phyloP scores from a whole-genome alignment of 139 green algal species.

The Auxenochlorella pyrenoidosa region DNA sequence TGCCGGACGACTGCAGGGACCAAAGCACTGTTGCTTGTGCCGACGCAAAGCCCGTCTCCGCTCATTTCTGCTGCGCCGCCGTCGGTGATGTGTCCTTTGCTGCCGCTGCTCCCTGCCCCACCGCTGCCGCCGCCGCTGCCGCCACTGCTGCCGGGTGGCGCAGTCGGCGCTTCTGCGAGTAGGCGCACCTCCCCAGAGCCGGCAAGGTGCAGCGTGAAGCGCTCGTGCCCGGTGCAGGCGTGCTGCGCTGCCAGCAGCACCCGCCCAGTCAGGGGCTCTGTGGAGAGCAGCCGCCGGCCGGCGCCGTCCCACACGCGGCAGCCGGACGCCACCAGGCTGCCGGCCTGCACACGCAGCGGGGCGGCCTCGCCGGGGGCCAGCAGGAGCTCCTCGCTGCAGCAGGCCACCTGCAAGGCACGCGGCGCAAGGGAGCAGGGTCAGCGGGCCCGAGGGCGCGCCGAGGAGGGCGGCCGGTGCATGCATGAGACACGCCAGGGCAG shows the following conservation, averaged over 20 bases:
- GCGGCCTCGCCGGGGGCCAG: constrained; percentile 1
- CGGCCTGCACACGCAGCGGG: neutral
- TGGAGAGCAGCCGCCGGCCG: constrained; percentile 1
- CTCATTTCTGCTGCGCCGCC: neutral
- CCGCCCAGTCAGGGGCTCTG: constrained; percentile 13
- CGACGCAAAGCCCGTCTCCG: neutral
- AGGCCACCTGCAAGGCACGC: constrained; percentile 27
- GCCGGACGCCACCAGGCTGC: neutral
- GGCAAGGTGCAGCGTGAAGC: constrained; percentile 26
- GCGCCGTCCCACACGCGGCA: neutral
- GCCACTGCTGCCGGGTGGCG: neutral
- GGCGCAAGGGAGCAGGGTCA: too few species aligned
- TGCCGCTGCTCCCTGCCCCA: neutral
- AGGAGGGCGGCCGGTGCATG: too few species aligned
- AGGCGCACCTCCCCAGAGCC: neutral
- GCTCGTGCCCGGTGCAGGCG: constrained; percentile 7
- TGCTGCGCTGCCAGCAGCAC: constrained; percentile 20
- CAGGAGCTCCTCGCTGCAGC: constrained; percentile 48
- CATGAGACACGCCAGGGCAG: too few species aligned
- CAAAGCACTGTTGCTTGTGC: neutral
- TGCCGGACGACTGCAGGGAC: neutral
- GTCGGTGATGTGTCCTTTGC: neutral
- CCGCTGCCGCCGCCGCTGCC: neutral
- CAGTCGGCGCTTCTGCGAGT: neutral
- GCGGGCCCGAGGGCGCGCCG: too few species aligned